Evolutionary conservation across 164 flowering plant species (phyloP).

Genomic region (Pachysandra terminalis): DNA sequence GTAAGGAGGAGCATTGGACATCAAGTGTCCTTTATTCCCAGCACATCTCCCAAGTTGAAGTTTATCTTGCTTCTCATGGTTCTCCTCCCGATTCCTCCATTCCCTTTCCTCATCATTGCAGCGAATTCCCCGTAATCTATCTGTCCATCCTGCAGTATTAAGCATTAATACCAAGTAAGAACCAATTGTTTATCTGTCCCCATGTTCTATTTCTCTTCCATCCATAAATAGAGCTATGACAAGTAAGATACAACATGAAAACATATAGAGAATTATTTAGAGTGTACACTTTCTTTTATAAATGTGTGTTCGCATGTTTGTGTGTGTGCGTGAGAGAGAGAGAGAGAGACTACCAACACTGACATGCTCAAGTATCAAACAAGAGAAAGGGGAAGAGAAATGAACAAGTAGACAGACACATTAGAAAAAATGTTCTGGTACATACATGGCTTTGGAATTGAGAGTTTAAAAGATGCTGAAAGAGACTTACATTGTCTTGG

Average conservation of each 20-base stretch:
- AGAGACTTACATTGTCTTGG: constrained; percentile 67
- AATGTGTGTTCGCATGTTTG: too few species aligned
- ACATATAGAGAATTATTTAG: too few species aligned
- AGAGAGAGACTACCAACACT: neutral
- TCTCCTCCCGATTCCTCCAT: constrained; percentile 62
- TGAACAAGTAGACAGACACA: neutral
- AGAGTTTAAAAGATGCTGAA: constrained; percentile 3
- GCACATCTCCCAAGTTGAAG: constrained; percentile 63
- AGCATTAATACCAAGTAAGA: constrained; percentile 1
- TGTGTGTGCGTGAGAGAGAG: too few species aligned
- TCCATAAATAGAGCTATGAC: too few species aligned
- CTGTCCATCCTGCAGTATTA: constrained; percentile 64
- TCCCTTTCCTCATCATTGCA: constrained; percentile 85
- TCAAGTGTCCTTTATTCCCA: constrained; percentile 27
- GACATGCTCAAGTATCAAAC: neutral
- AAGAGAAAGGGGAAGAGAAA: too few species aligned
- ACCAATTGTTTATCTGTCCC: neutral
- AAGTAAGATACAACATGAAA: too few species aligned
- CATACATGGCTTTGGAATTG: neutral
- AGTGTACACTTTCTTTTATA: too few species aligned
- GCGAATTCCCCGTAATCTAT: constrained; percentile 81
- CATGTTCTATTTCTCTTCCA: neutral
- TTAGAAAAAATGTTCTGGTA: neutral
- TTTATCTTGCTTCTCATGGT: constrained; percentile 75
- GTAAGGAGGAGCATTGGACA: neutral